These are phyloP conservation scores for Hirsutella minnesotensis DNA, from an alignment of 2,329 filamentous ascomycete species.

Conservation along the genomic window DNA sequence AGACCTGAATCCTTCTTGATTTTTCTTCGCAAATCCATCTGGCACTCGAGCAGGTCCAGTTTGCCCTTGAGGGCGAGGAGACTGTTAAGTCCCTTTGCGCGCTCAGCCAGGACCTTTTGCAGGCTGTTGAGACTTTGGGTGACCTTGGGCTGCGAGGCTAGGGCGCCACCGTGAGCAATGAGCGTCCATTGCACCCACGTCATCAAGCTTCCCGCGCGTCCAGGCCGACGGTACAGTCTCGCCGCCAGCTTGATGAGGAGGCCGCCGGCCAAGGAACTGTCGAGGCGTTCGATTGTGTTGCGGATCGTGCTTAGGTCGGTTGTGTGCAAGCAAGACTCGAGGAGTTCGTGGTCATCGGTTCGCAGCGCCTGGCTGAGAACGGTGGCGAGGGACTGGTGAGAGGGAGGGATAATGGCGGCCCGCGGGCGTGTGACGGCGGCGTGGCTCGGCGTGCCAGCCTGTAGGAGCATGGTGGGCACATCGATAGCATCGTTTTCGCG, in stretches of 20 bases:
- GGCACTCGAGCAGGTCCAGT: conserved; percentile 83
- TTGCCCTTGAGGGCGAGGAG: conserved; percentile 87
- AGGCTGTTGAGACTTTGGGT: conserved; percentile 66
- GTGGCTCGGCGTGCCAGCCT: conserved; percentile 15
- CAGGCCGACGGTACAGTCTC: conserved; percentile 74
- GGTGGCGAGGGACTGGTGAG: conserved; percentile 72
- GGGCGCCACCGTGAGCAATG: conserved; percentile 79
- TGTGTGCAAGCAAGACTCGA: conserved; percentile 84
- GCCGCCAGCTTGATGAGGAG: conserved; percentile 79
- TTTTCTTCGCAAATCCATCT: conserved; percentile 67
- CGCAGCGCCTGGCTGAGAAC: conserved; percentile 89
- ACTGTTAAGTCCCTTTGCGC: conserved; percentile 69
- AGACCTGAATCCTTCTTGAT: conserved; percentile 39
- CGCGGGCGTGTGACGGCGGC: conserved; percentile 27
- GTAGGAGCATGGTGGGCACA: conserved; percentile 50
- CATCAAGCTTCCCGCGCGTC: conserved; percentile 81
- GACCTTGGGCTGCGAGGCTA: conserved; percentile 77
- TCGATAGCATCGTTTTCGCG: conserved; percentile 66
- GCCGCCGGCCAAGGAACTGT: conserved; percentile 67
- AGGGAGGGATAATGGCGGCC: conserved; percentile 46
- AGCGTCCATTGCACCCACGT: conserved; percentile 95
- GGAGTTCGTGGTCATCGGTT: conserved; percentile 78
- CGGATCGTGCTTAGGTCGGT: conserved; percentile 67
- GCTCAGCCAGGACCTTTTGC: conserved; percentile 78
- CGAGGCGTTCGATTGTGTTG: conserved; percentile 80